These are phyloP conservation scores for Eleusine coracana DNA, from an alignment of 176 grass and related monocot species.

Conservation along the genomic window DNA sequence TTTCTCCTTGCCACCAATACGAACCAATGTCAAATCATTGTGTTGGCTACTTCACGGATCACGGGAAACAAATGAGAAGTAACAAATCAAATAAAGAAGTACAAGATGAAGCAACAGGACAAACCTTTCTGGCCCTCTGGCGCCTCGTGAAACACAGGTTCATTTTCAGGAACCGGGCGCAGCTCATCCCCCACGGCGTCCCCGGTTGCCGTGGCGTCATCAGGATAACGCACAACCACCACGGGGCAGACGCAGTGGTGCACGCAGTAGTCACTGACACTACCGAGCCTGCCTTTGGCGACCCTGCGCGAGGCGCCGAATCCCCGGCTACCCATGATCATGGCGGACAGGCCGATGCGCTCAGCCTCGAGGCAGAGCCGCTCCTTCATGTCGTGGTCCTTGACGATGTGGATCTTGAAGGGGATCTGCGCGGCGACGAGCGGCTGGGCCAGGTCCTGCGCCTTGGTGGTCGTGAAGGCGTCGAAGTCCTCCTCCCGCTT, in stretches of 20 bases:
- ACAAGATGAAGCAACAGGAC: slow-evolving; percentile 13
- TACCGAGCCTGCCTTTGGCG: slow-evolving; percentile 71
- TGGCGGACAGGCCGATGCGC: slow-evolving; percentile 70
- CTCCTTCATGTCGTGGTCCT: slow-evolving; percentile 99
- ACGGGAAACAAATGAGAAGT: slow-evolving; percentile 11
- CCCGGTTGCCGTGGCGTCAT: slow-evolving; percentile 37
- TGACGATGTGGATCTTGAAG: slow-evolving; percentile 92
- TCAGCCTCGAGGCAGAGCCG: slow-evolving; percentile 89
- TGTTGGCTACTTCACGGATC: background rate
- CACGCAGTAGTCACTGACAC: slow-evolving; percentile 95
- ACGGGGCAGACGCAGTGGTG: slow-evolving; percentile 93
- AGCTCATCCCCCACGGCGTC: slow-evolving; percentile 48
- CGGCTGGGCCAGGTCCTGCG: slow-evolving; percentile 79
- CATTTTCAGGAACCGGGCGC: slow-evolving; percentile 63
- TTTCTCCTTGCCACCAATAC: background rate
- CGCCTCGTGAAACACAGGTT: slow-evolving; percentile 63
- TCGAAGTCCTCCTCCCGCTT: slow-evolving; percentile 91
- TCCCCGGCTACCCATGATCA: slow-evolving; percentile 96
- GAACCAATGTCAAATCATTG: background rate
- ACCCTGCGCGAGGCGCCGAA: slow-evolving; percentile 78
- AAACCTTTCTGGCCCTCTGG: slow-evolving; percentile 63
- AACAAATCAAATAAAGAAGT: slow-evolving; percentile 11
- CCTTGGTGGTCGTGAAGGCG: slow-evolving; percentile 80
- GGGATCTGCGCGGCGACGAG: slow-evolving; percentile 76
- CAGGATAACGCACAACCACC: slow-evolving; percentile 77